Evolutionary conservation across 2,329 filamentous ascomycete species (phyloP), one percentile per base, ranked within the genome.

Genomic region (Penicillium aurantiogriseum): DNA sequence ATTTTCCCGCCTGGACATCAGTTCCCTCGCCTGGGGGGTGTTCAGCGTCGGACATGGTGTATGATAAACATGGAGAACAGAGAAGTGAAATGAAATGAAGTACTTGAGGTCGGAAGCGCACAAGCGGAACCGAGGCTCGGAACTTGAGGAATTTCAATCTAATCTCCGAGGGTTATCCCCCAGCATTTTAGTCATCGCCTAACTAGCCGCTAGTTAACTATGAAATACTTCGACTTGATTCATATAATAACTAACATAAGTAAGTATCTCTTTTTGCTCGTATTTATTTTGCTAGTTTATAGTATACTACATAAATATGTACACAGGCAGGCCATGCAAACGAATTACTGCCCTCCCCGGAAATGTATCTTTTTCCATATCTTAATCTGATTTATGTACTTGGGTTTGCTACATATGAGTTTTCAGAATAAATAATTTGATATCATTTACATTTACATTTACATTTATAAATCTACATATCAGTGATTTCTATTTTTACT

Each of bases 71-170:
- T 57, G 17, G 42, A 54, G 43, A 59, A 46, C 48, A 57, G 10
- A 23, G 21, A 33, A 33, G 15, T 33, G 31, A 15, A 33, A 33
- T 15, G 5, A 15, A 51, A 45, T 45, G 25, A 45, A 52, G 43
- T 19, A 39, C 36, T 39, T 39, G 33, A 49, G 11, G 46, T 19
- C n/a, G 19, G 21, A 60, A 58, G 42, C 47, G 40, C 57, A 54
- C 49, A 49, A 46, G 40, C 57, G 57, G 55, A 60, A 66, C 69
- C 69, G 69, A 70, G 69, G 69, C 60, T 69, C 65, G 67, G 67
- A 63, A 65, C 56, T 57, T 38, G 54, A 54, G 45, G 50, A 40
- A 52, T 35, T 63, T 56, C 58, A 19, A 44, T 43, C 46, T 47
- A 51, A 50, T 58, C 46, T 39, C 45, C 33, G 52, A 45, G 52